Evolutionary conservation across 1,284 basidiomycete genomes (phyloP), one percentile per base, ranked within the genome.

Genomic region (Sanghuangporus baumii): DNA sequence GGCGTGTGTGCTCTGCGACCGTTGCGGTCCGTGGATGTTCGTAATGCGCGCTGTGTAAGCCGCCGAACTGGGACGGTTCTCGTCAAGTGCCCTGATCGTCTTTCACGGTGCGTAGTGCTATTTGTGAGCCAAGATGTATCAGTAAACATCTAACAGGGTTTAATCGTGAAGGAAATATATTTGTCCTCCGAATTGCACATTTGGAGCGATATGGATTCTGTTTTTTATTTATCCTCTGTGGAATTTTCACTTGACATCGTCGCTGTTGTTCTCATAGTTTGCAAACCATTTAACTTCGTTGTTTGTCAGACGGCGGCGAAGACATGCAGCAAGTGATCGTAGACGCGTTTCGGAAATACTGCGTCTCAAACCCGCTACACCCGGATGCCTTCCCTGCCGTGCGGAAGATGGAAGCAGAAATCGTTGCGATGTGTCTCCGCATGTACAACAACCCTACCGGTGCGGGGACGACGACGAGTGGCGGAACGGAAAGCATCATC

Each of bases 401-500:
- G 5, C 83, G 96, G 57, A 96, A 97, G 77, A 99, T 99, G 96
- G 96, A 99, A 72, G 91, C 95, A 7, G 96, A 98, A 73, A 85
- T 98, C 52, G 94, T 99, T 50, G 80, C 91, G n/a, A 98, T 98
- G 91, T 92, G 91, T 67, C 80, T 98, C 54, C 82, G 84, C 63
- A 81, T 96, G 78, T 97, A 91, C 78, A 89, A 94, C 72, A 88
- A 91, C 66, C 89, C 92, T 1, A 78, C 83, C 54, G 92, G 91
- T 8, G 94, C 93, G 1, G 96, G 96, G 12, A 89, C 89, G 0
- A 98, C 95, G 69, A 98, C 96, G 0, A 92, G 91, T 0, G 96
- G 96, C 20, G 96, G 97, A 2, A 99, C 96, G 0, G 96, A 99
- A 74, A 94, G 91, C 14, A 98, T 99, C 69, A 78, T 96, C 59